A percentile compares a stretch with the other conserved stretches of the same genome.
phyloP scores from a whole-genome alignment of 164 flowering plant genomes.

The Magnolia sinica region DNA sequence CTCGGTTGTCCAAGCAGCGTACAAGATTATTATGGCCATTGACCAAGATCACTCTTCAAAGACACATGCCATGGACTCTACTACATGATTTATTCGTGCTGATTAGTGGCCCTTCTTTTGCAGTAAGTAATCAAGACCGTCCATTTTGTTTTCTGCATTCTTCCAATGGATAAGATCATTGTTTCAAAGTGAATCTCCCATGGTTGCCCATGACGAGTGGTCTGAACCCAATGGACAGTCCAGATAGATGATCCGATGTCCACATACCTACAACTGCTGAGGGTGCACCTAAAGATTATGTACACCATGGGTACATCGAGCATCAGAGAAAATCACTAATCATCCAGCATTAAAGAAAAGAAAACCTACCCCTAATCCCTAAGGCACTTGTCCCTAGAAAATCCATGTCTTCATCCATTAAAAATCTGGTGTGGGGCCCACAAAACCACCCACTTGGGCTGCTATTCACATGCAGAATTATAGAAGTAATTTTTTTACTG shows the following conservation, averaged over 20 bases:
- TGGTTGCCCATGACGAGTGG: no score
- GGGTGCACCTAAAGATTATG: not conserved
- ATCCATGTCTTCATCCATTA: not conserved
- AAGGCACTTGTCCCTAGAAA: not conserved
- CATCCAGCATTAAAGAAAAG: not conserved
- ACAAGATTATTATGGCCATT: no score
- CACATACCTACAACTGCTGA: not conserved
- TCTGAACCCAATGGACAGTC: not conserved
- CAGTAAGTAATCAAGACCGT: no score
- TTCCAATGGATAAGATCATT: no score
- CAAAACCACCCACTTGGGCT: not conserved
- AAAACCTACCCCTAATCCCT: not conserved
- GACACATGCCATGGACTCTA: no score
- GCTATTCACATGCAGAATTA: not conserved
- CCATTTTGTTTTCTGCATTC: no score
- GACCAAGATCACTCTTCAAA: no score
- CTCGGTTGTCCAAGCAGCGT: no score
- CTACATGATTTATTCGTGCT: no score
- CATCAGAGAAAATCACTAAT: not conserved
- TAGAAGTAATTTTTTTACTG: no score
- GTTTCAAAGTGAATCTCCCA: no score
- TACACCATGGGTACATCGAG: not conserved
- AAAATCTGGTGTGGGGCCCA: not conserved
- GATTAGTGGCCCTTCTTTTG: no score
- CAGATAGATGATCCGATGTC: not conserved